A percentile compares a stretch with the other conserved stretches of the same genome.
These are phyloP conservation scores for Botryotinia globosa DNA, from an alignment of 2,329 filamentous ascomycete genomes.

Conservation along the genomic window DNA sequence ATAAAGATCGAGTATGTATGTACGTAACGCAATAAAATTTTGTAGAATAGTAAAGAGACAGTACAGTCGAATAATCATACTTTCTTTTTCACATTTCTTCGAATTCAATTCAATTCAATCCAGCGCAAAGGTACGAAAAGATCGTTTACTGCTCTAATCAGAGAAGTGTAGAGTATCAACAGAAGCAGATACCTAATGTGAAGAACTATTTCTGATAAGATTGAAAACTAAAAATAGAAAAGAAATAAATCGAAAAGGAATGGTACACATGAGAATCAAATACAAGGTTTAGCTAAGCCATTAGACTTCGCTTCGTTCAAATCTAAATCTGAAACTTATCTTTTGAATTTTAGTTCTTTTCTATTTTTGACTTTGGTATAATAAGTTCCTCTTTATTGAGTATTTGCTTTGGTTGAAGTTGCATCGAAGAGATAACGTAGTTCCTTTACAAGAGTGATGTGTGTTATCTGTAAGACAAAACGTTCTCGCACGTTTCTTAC, in stretches of 20 bases:
- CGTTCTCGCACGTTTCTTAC: background rate
- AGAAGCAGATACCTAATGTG: background rate
- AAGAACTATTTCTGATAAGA: background rate
- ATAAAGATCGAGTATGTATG: background rate
- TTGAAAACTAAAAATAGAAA: background rate
- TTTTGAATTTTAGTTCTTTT: background rate
- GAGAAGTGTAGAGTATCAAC: background rate
- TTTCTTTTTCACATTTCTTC: background rate
- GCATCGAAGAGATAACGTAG: background rate
- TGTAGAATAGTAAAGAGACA: background rate
- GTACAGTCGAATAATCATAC: background rate
- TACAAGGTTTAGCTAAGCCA: background rate
- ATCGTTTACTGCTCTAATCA: background rate
- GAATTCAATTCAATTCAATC: background rate
- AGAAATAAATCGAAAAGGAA: background rate
- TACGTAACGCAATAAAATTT: background rate
- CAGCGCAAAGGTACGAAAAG: background rate
- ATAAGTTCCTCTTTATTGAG: background rate
- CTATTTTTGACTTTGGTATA: background rate
- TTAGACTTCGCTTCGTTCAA: background rate
- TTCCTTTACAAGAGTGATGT: background rate
- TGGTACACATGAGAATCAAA: background rate
- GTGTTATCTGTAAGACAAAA: background rate
- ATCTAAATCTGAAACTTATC: background rate
- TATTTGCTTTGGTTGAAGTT: background rate